A percentile compares a stretch with the other conserved stretches of the same genome.
Evolutionary conservation across 345 rosid species (phyloP).

Genomic region (Firmiana major): DNA sequence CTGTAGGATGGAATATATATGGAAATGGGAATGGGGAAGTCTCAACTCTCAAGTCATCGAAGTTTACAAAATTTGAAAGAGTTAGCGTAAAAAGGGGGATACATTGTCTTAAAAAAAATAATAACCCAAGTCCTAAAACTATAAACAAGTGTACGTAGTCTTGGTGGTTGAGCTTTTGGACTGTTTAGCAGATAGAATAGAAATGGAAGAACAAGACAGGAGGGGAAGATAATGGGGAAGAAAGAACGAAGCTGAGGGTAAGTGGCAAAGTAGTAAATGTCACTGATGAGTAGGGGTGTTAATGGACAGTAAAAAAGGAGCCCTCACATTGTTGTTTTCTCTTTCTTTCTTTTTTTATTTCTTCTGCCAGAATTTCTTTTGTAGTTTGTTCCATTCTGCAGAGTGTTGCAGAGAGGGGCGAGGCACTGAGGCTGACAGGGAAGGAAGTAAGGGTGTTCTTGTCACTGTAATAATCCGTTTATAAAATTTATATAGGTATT

Average conservation of each 20-base stretch:
- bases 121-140: constrained; percentile 30
- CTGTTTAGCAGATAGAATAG: neutral
- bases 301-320: constrained; percentile 1
- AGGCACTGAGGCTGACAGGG: neutral
- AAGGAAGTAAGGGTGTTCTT: constrained; percentile 23
- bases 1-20: constrained; percentile 2
- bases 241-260: neutral
- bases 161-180: constrained; percentile 25
- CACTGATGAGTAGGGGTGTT: constrained; percentile 37
- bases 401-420: constrained; percentile 20
- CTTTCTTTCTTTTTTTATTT: neutral
- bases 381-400: constrained; percentile 23
- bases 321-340: constrained; percentile 1
- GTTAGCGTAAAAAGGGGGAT: constrained; percentile 49
- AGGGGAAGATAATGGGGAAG: no score
- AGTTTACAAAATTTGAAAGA: constrained; percentile 35
- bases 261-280: constrained; percentile 58
- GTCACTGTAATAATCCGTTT: no score
- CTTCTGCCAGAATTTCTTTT: constrained; percentile 21
- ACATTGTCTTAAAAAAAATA: constrained; percentile 13
- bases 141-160: neutral
- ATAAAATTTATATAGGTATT: no score
- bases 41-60: constrained; percentile 34
- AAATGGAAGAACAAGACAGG: neutral
- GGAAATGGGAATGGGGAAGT: neutral